Conservation (phyloP, 2,329 filamentous ascomycete genomes). For the Ilyonectria destructans region DNA sequence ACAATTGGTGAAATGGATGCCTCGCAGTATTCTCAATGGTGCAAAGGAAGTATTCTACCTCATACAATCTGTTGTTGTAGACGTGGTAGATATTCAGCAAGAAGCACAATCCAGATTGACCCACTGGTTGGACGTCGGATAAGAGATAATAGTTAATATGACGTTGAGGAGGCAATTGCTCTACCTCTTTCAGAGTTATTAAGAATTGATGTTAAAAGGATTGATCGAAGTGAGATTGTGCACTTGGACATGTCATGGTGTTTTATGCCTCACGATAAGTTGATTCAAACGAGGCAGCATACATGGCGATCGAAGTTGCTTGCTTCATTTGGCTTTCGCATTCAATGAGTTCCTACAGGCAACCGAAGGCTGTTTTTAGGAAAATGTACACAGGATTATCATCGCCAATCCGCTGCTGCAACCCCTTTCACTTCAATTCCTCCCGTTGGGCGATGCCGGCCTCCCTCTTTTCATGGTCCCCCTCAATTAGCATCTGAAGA, state of each 20-base stretch:
- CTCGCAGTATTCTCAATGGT: too few relatives aligned
- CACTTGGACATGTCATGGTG: background rate
- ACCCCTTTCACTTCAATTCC: constrained; percentile 29
- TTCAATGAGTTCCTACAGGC: constrained; percentile 53
- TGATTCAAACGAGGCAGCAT: background rate
- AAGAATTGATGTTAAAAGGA: too few relatives aligned
- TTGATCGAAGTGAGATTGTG: background rate
- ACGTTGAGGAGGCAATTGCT: background rate
- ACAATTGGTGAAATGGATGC: background rate
- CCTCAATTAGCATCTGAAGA: constrained; percentile 32
- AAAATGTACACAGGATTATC: constrained; percentile 59
- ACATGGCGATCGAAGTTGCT: constrained; percentile 23
- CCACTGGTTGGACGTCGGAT: background rate
- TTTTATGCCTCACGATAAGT: constrained; percentile 22
- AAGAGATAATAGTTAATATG: constrained; percentile 11
- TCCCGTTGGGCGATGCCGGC: constrained; percentile 32
- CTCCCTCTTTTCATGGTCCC: constrained; percentile 40
- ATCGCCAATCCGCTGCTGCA: constrained; percentile 45
- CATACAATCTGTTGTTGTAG: background rate
- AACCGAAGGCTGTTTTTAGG: constrained; percentile 53
- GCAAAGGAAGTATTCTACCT: background rate
- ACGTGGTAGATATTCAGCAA: background rate
- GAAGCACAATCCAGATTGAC: background rate
- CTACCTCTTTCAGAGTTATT: background rate
- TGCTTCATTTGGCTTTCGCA: constrained; percentile 51